A percentile compares a stretch with the other conserved stretches of the same genome.
phyloP scores from a whole-genome alignment of 1,284 basidiomycete species.

The Trichosporon sp. region DNA sequence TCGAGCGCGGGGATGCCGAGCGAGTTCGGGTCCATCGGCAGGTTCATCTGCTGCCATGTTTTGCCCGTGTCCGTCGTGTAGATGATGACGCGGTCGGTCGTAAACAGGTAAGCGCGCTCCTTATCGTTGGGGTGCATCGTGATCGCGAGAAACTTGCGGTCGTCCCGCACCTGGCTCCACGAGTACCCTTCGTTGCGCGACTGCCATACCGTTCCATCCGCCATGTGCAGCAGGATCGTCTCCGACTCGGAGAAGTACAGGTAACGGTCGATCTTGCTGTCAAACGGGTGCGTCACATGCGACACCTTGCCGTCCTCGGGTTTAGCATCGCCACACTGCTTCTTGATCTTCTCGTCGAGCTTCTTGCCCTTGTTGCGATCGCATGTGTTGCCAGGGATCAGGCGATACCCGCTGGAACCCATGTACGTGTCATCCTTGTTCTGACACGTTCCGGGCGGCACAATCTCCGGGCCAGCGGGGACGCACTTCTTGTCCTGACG shows the following conservation, averaged over 20 bases:
- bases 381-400: slow-evolving; percentile 92
- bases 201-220: slow-evolving; percentile 82
- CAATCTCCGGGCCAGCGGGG: slow-evolving; percentile 78
- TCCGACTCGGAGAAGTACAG: slow-evolving; percentile 65
- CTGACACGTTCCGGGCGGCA: slow-evolving; percentile 76
- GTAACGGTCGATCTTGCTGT: slow-evolving; percentile 70
- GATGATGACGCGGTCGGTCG: slow-evolving; percentile 66
- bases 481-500: slow-evolving; percentile 73
- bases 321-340: slow-evolving; percentile 64
- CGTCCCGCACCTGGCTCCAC: slow-evolving; percentile 71
- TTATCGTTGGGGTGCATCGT: slow-evolving; percentile 77
- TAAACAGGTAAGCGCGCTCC: slow-evolving; percentile 89
- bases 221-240: slow-evolving; percentile 81
- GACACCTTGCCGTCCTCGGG: slow-evolving; percentile 68
- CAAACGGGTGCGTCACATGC: slow-evolving; percentile 65
- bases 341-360: slow-evolving; percentile 72
- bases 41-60: slow-evolving; percentile 67
- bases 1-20: slow-evolving; percentile 76
- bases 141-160: slow-evolving; percentile 74
- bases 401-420: slow-evolving; percentile 88
- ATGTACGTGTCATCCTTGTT: slow-evolving; percentile 68
- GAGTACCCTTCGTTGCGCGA: slow-evolving; percentile 92
- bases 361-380: slow-evolving; percentile 59
- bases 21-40: slow-evolving; percentile 74
- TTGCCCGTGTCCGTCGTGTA: slow-evolving; percentile 82